Evolutionary conservation across 352 stramenopile genomes (phyloP).

Genomic region (Globisporangium solare): DNA sequence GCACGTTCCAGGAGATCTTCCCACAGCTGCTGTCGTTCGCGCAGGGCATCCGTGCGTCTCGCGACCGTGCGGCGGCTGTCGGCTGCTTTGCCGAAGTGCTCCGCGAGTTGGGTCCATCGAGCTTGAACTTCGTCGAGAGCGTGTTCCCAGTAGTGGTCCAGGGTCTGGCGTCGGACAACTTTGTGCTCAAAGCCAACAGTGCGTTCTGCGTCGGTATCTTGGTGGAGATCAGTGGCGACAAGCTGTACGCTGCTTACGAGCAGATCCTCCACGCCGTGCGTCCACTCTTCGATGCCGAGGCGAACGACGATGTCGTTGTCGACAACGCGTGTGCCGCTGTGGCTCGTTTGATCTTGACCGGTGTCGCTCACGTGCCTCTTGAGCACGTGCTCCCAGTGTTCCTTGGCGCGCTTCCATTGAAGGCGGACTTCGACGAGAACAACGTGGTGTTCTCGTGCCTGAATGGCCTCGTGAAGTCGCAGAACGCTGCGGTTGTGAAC

Average conservation of each 20-base stretch:
- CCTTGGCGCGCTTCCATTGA: slow-evolving; percentile 91
- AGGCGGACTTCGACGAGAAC: slow-evolving; percentile 96
- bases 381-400: slow-evolving; percentile 93
- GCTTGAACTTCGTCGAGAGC: slow-evolving; percentile 81
- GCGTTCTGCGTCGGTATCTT: slow-evolving; percentile 94
- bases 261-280: slow-evolving; percentile 89
- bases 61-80: slow-evolving; percentile 92
- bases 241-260: slow-evolving; percentile 84
- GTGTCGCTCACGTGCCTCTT: slow-evolving; percentile 77
- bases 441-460: slow-evolving; percentile 94
- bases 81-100: slow-evolving; percentile 95
- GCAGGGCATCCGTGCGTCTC: slow-evolving; percentile 85
- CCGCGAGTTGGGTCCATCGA: slow-evolving; percentile 80
- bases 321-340: slow-evolving; percentile 94
- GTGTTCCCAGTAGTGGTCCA: slow-evolving; percentile 91
- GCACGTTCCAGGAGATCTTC: slow-evolving; percentile 89
- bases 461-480: slow-evolving; percentile 89
- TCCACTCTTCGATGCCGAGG: slow-evolving; percentile 87
- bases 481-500: slow-evolving; percentile 75
- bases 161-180: slow-evolving; percentile 88
- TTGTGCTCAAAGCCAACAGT: slow-evolving; percentile 92
- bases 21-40: slow-evolving; percentile 89
- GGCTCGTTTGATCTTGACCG: slow-evolving; percentile 90
- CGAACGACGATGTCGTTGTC: slow-evolving; percentile 83
- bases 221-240: slow-evolving; percentile 73